A percentile compares a stretch with the other conserved stretches of the same genome.
Evolutionary conservation across 2,329 filamentous ascomycete species (phyloP).

Genomic region (Exophiala xenobiotica): DNA sequence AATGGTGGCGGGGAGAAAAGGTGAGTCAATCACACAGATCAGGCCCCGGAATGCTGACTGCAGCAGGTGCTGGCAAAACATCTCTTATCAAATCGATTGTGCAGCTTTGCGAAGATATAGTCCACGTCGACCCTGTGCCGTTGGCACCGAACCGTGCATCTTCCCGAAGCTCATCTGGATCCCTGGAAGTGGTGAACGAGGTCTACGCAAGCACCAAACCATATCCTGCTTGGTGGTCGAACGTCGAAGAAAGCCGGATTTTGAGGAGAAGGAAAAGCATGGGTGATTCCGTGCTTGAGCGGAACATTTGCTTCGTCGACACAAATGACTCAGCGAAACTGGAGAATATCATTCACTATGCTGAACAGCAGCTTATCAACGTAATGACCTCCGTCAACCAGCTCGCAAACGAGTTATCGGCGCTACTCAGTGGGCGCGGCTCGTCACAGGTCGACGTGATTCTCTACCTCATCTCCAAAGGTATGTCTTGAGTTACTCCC

Average conservation of each 20-base stretch:
- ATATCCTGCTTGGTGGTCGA: constrained; percentile 87
- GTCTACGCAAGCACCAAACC: constrained; percentile 78
- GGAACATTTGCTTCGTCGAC: constrained; percentile 93
- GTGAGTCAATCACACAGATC: constrained; percentile 45
- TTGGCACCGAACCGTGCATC: constrained; percentile 6
- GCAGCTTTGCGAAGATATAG: constrained; percentile 84
- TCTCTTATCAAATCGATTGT: constrained; percentile 86
- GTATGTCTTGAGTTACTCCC: constrained; percentile 50
- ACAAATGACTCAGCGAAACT: constrained; percentile 61
- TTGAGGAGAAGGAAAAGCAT: constrained; percentile 67
- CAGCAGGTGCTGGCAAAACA: constrained; percentile 77
- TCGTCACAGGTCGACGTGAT: constrained; percentile 82
- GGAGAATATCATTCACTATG: constrained; percentile 62
- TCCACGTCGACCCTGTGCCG: constrained; percentile 73
- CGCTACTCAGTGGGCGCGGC: constrained; percentile 75
- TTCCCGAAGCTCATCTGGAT: constrained; percentile 19
- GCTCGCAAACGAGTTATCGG: constrained; percentile 71
- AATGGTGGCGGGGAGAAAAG: constrained; percentile 76
- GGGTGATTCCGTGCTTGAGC: constrained; percentile 76
- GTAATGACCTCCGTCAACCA: constrained; percentile 62
- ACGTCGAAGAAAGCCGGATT: constrained; percentile 65
- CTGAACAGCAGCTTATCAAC: constrained; percentile 67
- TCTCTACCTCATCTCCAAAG: constrained; percentile 74
- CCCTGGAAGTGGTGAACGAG: constrained; percentile 45
- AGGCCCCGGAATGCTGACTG: constrained; percentile 11